Evolutionary conservation across 805 yeast genomes (phyloP), one percentile per base, ranked within the genome.

Genomic region (Vanderwaltozyma yarrowii): DNA sequence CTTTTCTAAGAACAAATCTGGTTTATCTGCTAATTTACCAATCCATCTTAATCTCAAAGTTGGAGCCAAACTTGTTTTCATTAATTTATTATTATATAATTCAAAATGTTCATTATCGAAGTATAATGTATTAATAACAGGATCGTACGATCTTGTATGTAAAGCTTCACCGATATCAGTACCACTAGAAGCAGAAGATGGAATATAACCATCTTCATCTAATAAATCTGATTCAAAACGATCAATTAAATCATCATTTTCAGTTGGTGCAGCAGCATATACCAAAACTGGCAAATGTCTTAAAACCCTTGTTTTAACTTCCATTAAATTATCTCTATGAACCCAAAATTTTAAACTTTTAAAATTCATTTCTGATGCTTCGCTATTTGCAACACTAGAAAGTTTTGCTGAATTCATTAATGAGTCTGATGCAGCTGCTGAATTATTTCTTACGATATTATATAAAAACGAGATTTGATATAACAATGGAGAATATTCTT

Each of bases 241-340:
- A 38, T 53, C 45, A 10, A 56, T 40, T 28, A 56, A 38, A 30
- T 52, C 55, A 36, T 49, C 56, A 33, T 51, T 51, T 24, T 58
- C 72, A 54, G 50, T 45, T 6, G 62, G 60, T 4, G 61, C 59
- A 4, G 62, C 52, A 29, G 66, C 64, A 51, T 87, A 92, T 34
- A 89, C 82, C 45, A 89, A 70, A 5, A 88, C 94, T 1, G 98
- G 98, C 47, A 89, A 73, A 52, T 86, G 94, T 59, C 97, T 80
- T 56, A 89, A 73, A 47, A 89, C 84, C 42, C 87, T 78, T n/a
- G 97, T 86, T 66, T 89, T 89, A 39, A 88, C 95, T 64, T 89
- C 97, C 96, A 89, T 88, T 57, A 92, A 59, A 58, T 86, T 83
- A 50, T 92, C 98, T n/a, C 89, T 88, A 59, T 89, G 97, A 32